Percentiles rank a stretch among this genome's conserved stretches.
Conservation (phyloP, 2,329 filamentous ascomycete species). For the Xylariaceae sp. region DNA sequence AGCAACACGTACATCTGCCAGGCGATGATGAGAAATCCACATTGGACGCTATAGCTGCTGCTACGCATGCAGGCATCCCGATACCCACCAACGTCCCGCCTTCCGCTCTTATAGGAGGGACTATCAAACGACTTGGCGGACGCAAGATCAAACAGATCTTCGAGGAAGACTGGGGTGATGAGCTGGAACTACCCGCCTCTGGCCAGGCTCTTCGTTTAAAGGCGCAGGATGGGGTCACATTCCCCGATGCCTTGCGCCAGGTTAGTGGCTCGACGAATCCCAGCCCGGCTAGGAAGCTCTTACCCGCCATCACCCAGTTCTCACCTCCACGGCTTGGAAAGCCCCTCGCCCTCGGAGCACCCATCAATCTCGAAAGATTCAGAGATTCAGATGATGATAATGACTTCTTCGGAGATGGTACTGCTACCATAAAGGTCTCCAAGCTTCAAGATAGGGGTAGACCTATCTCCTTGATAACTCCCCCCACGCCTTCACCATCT, state of each 20-base stretch:
- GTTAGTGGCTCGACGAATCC: conserved; percentile 53
- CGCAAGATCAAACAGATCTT: conserved; percentile 67
- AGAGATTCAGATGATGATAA: conserved; percentile 57
- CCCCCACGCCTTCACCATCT: conserved; percentile 51
- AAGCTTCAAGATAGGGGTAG: conserved; percentile 37
- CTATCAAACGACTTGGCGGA: conserved; percentile 82
- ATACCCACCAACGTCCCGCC: conserved; percentile 80
- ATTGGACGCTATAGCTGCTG: conserved; percentile 78
- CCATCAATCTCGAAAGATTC: conserved; percentile 58
- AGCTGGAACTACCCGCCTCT: conserved; percentile 62
- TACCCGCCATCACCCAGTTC: conserved; percentile 23
- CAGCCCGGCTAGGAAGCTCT: conserved; percentile 45
- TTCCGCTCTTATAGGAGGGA: conserved; percentile 84
- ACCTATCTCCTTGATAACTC: conserved; percentile 44
- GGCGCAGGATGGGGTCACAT: conserved; percentile 52
- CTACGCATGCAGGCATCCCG: conserved; percentile 84
- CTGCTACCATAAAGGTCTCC: conserved; percentile 62
- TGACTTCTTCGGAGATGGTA: conserved; percentile 58
- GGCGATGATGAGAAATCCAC: conserved; percentile 82
- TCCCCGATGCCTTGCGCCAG: conserved; percentile 64
- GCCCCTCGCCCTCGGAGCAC: conserved; percentile 37
- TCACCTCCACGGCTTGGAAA: conserved; percentile 32
- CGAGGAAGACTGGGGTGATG: conserved; percentile 77
- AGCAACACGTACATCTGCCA: conserved; percentile 79
- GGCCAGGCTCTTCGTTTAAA: conserved; percentile 61